Conservation (phyloP, 192 early-diverging fungal genomes). For the Linnemannia zychae region DNA sequence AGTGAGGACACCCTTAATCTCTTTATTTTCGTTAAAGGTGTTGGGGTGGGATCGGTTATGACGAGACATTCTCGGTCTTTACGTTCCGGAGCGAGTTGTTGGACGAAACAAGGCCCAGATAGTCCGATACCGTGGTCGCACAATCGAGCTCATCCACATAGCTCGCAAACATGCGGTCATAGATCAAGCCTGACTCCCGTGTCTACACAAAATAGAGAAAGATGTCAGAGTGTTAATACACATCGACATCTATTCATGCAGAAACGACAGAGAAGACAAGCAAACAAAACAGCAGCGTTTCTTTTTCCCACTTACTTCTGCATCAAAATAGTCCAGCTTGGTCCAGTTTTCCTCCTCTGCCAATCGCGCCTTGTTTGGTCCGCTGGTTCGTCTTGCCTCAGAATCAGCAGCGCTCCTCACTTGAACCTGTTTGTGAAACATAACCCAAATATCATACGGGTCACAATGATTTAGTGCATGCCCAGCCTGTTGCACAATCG, state of each 20-base stretch:
- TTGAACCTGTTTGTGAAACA: conserved; percentile 62
- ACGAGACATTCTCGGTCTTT: conserved; percentile 9
- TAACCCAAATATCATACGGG: neutral
- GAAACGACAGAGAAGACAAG: too few relatives aligned
- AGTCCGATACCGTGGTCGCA: conserved; percentile 46
- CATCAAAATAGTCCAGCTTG: conserved; percentile 73
- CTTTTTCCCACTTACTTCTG: conserved; percentile 55
- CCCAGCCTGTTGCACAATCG: too few relatives aligned
- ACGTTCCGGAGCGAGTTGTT: conserved; percentile 48
- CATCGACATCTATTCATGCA: neutral
- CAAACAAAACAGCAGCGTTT: neutral
- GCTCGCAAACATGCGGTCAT: conserved; percentile 51
- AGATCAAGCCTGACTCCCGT: conserved; percentile 44
- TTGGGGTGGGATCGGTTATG: neutral
- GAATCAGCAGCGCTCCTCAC: conserved; percentile 74
- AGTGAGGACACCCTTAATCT: neutral
- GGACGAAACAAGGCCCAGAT: conserved; percentile 50
- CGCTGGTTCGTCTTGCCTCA: conserved; percentile 69
- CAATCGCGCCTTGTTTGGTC: conserved; percentile 69
- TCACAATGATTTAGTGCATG: neutral
- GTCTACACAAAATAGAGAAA: conserved; percentile 19
- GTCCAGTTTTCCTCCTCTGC: conserved; percentile 83
- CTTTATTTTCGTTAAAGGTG: too few relatives aligned
- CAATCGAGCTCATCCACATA: conserved; percentile 51
- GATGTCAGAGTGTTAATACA: neutral